Percentiles rank a stretch among this genome's conserved stretches.
These are phyloP conservation scores for Parsonsia alboflavescens DNA, from an alignment of 257 asterid genomes.

Conservation along the genomic window DNA sequence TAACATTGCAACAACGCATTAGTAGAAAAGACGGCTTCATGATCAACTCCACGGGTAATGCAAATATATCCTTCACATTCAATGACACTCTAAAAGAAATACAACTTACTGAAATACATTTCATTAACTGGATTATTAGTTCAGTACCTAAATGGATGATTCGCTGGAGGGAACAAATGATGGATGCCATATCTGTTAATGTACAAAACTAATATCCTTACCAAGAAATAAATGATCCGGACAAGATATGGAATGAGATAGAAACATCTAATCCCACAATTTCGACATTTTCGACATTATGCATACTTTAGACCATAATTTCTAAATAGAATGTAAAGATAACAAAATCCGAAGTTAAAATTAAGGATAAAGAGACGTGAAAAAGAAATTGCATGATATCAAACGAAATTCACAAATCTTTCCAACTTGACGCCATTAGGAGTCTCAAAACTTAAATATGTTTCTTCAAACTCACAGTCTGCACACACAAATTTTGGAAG, in stretches of 20 bases:
- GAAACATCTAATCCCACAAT: not conserved
- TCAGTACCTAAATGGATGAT: no score
- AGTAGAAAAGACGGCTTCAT: not conserved
- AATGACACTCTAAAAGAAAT: not conserved
- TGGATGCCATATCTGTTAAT: not conserved
- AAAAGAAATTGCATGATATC: not conserved
- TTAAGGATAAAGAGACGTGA: not conserved
- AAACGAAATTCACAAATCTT: not conserved
- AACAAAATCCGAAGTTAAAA: not conserved
- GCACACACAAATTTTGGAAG: not conserved
- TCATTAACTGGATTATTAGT: not conserved
- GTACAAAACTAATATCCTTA: not conserved
- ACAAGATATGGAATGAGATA: not conserved
- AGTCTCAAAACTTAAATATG: not conserved
- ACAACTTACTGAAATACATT: not conserved
- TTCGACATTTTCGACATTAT: not conserved
- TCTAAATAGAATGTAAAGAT: not conserved
- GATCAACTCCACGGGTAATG: not conserved
- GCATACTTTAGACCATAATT: not conserved
- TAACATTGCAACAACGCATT: not conserved
- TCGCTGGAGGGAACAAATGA: not conserved
- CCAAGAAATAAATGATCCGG: not conserved
- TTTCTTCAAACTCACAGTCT: not conserved
- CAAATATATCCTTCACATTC: not conserved
- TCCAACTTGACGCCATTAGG: not conserved